Evolutionary conservation across 2,329 filamentous ascomycete species (phyloP).

Genomic region (Thielaviopsis populi): DNA sequence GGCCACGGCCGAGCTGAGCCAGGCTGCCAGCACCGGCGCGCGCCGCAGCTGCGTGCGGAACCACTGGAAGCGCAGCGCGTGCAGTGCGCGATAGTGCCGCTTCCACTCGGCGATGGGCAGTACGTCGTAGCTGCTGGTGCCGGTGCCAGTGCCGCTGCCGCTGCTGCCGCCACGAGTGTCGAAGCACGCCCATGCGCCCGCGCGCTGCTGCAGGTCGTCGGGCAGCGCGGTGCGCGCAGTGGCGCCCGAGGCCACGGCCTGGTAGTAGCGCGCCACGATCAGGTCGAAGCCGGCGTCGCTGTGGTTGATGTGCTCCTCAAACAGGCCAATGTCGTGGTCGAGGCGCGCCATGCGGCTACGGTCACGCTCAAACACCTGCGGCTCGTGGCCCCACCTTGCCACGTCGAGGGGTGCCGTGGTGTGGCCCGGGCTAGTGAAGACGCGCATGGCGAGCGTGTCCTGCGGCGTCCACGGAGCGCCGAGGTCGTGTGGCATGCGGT

Average conservation of each 20-base stretch:
- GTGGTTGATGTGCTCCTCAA: conserved; percentile 20
- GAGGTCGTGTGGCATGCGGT: not conserved
- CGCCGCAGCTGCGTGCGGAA: conserved; percentile 4
- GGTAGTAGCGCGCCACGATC: conserved; percentile 19
- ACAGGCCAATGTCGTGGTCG: conserved; percentile 19
- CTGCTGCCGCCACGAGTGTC: not conserved
- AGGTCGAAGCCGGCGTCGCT: conserved; percentile 19
- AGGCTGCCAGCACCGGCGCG: not conserved
- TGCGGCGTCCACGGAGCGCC: conserved; percentile 3
- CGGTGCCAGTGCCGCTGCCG: too few relatives aligned
- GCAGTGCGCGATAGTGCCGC: conserved; percentile 19
- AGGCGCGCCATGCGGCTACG: conserved; percentile 16
- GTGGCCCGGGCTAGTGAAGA: conserved; percentile 10
- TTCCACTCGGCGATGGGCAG: conserved; percentile 17
- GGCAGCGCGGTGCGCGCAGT: not conserved
- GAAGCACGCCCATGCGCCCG: conserved; percentile 15
- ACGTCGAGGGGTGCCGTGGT: not conserved
- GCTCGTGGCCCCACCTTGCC: not conserved
- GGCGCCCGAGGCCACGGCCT: conserved; percentile 19
- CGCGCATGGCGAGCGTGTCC: not conserved
- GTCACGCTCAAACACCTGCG: not conserved
- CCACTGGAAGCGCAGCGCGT: conserved; percentile 2
- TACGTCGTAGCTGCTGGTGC: too few relatives aligned
- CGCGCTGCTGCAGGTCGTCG: conserved; percentile 17
- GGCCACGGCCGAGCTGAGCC: not conserved